phyloP scores from a whole-genome alignment of 1,139 yeast species.

The Pichia sp. region DNA sequence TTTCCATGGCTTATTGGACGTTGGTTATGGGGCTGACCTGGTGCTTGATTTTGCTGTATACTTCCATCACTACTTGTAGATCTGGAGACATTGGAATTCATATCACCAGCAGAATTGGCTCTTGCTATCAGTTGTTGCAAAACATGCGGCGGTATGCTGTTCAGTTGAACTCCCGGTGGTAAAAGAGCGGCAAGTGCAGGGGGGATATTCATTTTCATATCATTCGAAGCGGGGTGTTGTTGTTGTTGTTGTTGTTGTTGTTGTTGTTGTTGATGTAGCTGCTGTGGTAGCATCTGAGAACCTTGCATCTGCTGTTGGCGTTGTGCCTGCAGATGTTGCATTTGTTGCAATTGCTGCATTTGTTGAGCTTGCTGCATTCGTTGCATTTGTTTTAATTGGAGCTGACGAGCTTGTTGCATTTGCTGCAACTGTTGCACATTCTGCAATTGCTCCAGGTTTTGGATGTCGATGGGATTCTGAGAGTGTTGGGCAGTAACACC shows the following conservation, averaged over 20 bases:
- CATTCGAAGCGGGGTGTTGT: neutral
- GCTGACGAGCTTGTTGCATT: slow-evolving; percentile 1
- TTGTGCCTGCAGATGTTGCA: neutral
- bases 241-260: neutral
- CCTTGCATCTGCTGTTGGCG: neutral
- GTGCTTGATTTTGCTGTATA: too few relatives aligned
- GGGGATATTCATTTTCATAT: too few relatives aligned
- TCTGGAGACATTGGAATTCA: too few relatives aligned
- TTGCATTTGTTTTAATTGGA: slow-evolving; percentile 5
- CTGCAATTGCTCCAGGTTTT: neutral
- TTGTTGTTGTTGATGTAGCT: neutral
- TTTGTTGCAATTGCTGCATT: slow-evolving; percentile 3
- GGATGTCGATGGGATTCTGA: neutral
- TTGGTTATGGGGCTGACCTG: too few relatives aligned
- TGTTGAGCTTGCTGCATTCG: slow-evolving; percentile 5
- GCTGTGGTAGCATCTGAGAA: neutral
- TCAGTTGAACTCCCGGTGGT: neutral
- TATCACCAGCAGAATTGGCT: too few relatives aligned
- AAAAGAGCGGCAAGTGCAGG: too few relatives aligned
- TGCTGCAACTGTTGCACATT: slow-evolving; percentile 3
- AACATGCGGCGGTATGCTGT: neutral
- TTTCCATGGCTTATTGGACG: too few relatives aligned
- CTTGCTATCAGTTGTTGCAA: neutral
- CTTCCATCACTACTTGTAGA: too few relatives aligned
- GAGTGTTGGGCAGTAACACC: neutral